Conservation (phyloP, 257 asterid species). For the Nicotiana tabacum region DNA sequence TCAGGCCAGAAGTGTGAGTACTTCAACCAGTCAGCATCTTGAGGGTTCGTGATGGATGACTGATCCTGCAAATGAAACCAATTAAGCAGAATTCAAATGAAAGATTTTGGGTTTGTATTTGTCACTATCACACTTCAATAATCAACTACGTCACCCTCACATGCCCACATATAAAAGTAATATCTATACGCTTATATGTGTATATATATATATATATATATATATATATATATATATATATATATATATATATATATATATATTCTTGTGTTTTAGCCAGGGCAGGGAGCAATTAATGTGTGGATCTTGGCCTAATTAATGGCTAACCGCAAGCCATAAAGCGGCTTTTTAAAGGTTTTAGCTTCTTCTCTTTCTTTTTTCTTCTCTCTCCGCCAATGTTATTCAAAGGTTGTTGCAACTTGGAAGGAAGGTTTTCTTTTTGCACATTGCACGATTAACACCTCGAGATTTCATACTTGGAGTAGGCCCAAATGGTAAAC, state of each 20-base stretch:
- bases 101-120: not conserved
- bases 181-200: not conserved
- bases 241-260: too few species aligned
- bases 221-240: too few species aligned
- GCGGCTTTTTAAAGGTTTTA: not conserved
- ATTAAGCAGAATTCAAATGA: not conserved
- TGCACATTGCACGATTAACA: not conserved
- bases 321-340: not conserved
- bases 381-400: not conserved
- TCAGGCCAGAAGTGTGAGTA: slow-evolving; percentile 93
- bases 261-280: not conserved
- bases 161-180: not conserved
- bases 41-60: slow-evolving; percentile 58
- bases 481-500: not conserved
- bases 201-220: too few species aligned
- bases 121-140: not conserved
- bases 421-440: not conserved
- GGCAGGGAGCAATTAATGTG: not conserved
- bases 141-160: not conserved
- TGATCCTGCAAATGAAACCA: slow-evolving; percentile 47
- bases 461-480: not conserved
- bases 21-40: slow-evolving; percentile 95
- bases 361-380: not conserved
- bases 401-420: not conserved
- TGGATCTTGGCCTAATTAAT: not conserved